Evolutionary conservation across 2,329 filamentous ascomycete genomes (phyloP).

Genomic region (Amauroascus niger): DNA sequence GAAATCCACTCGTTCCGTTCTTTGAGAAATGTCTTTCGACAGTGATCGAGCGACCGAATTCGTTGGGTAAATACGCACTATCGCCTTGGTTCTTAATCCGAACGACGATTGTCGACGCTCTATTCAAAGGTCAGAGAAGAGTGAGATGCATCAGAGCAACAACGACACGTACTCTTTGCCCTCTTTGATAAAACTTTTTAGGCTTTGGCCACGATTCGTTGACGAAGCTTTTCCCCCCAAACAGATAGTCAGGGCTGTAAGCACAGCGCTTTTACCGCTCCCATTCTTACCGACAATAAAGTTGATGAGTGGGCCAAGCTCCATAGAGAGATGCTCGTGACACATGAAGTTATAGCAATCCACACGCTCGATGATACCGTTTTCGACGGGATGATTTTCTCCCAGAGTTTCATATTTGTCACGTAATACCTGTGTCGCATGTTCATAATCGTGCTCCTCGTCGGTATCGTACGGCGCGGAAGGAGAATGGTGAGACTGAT

Average conservation of each 20-base stretch:
- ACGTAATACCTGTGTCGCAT: slow-evolving; percentile 55
- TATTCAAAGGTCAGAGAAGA: slow-evolving; percentile 17
- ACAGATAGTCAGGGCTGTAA: slow-evolving; percentile 87
- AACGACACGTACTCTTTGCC: slow-evolving; percentile 57
- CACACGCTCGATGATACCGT: slow-evolving; percentile 79
- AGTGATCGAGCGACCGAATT: slow-evolving; percentile 75
- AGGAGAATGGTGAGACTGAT: not conserved
- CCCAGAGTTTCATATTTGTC: slow-evolving; percentile 44
- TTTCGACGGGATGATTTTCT: slow-evolving; percentile 66
- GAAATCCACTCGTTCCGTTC: slow-evolving; percentile 69
- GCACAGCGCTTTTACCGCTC: slow-evolving; percentile 90
- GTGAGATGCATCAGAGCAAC: not conserved
- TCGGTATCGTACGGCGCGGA: not conserved
- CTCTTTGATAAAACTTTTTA: slow-evolving; percentile 87
- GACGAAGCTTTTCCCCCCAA: slow-evolving; percentile 88
- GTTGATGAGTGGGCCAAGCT: slow-evolving; percentile 89
- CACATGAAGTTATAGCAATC: slow-evolving; percentile 95
- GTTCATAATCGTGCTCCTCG: slow-evolving; percentile 40
- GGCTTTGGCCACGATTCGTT: slow-evolving; percentile 80
- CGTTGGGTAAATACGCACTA: slow-evolving; percentile 69
- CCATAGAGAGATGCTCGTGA: slow-evolving; percentile 68
- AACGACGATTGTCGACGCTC: slow-evolving; percentile 58
- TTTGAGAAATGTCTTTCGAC: slow-evolving; percentile 84
- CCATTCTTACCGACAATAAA: slow-evolving; percentile 98
- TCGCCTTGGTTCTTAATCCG: slow-evolving; percentile 84